Base-by-base conservation (phyloP, 1,284 basidiomycete genomes). In the Austroboletus novae-zelandiae region DNA sequence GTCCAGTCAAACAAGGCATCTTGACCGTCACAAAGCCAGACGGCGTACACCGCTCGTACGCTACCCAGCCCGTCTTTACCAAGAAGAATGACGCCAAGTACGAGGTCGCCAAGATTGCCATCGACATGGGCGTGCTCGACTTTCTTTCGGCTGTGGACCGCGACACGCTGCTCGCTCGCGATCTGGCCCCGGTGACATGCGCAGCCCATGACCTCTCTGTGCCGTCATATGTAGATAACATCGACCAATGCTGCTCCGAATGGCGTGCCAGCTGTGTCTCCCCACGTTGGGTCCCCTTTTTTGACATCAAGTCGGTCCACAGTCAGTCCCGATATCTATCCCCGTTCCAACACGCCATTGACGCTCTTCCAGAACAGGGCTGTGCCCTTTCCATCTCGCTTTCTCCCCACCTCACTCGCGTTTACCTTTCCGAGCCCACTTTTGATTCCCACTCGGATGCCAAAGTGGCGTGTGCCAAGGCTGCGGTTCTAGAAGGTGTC, bases 1-100 rank as follows among this genome's bases (percentile, higher is more conserved):
- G n/a, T 17, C 13, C 59, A 84, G 82, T 61, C 48, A 81, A 77
- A 58, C 75, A 77, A 46, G 84, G 81, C 58, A 78, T 80, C 45
- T 61, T 85, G 36, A 82, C 79, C 1, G 76, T 85, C 47, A 76
- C 71, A 2, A 77, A 76, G 25, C 80, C 80, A 0, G 72, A 76
- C 31, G 81, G 80, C 10, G 52, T 64, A 2, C 65, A 65, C 3
- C 71, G 81, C 37, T 76, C 77, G 0, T 85, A 83, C 65, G 71
- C 73, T 17, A 79, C 79, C 0, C 70, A 74, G 29, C 64, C 72
- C 8, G 52, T 64, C 4, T 78, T 74, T 52, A 40, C 69, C 13
- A 71, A 72, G 35, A 76, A 74, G 53, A 64, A 51, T 37, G 80
- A 83, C 29, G 81, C 81, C 3, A 81, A 80, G 52, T 66, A 67